Evolutionary conservation across 2,329 filamentous ascomycete species (phyloP).

Genomic region (Stagonosporopsis tanaceti): DNA sequence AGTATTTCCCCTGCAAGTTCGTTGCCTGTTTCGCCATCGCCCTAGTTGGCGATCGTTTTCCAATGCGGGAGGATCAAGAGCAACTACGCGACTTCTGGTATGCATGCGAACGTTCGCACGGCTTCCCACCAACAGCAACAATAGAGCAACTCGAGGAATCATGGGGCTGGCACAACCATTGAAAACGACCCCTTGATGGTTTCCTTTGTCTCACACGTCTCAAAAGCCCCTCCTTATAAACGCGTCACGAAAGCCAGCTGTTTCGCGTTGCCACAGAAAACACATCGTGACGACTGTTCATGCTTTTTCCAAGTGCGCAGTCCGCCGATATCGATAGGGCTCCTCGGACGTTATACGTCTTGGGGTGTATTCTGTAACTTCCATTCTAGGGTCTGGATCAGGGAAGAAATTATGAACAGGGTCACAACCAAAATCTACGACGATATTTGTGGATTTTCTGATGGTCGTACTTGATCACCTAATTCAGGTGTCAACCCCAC

Average conservation of each 20-base stretch:
- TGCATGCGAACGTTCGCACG: constrained; percentile 42
- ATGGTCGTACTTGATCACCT: too few species aligned
- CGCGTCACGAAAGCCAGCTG: not conserved
- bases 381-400: not conserved
- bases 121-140: constrained; percentile 45
- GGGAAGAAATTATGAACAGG: not conserved
- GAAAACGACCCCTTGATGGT: not conserved
- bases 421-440: not conserved
- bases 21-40: constrained; percentile 49
- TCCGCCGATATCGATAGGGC: too few species aligned
- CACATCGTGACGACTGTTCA: not conserved
- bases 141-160: constrained; percentile 47
- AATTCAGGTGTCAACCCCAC: too few species aligned
- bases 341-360: too few species aligned
- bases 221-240: not conserved
- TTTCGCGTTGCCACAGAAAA: not conserved
- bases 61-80: constrained; percentile 41
- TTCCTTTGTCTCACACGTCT: not conserved
- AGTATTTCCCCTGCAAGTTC: constrained; percentile 46
- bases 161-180: constrained; percentile 41
- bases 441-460: not conserved
- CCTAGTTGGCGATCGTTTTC: constrained; percentile 45
- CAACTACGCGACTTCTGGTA: constrained; percentile 42
- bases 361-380: not conserved
- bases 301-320: not conserved